Base-by-base conservation (phyloP, 1,284 basidiomycete species). In the Puccinia novopanici region DNA sequence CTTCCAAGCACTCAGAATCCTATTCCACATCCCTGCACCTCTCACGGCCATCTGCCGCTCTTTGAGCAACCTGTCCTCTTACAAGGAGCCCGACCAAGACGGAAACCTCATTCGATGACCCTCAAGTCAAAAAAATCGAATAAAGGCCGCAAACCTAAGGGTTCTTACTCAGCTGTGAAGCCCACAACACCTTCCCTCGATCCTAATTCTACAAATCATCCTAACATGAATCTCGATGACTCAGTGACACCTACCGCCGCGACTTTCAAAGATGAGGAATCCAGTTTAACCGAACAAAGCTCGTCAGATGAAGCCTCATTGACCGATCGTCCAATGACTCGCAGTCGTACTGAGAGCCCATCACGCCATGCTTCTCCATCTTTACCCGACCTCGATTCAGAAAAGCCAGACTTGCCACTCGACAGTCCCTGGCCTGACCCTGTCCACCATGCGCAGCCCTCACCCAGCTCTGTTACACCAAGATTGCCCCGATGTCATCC, bases 1-100 rank as follows among this genome's bases (percentile, higher is more conserved):
- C 34, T 30, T 22, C 24, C 45, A 24, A 63, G 34, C 4, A 42
- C 59, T 8, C 37, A 70, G 15, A 59, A 57, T 54, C 52, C 59
- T 55, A 19, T 34, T 9, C 78, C 42, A 52, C 78, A 80, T 67
- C 78, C 78, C 37, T 80, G 55, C 24, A 80, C 78, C 34, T 80
- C 78, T 63, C 78, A 80, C 67, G 78, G 78, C 15, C 78, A 72
- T 65, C 50, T 80, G 19, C 78, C 78, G 3, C 71, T 80, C 27
- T 80, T 80, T 57, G 78, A 80, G 48, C 78, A 80, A 57, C 78
- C 78, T 27, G 78, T 80, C n/a, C 42, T 80, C 22, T 48, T 80
- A 27, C 70, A 80, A 57, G 78, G 78, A n/a, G 78, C 70, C n/a
- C 55, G 78, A 42, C 78, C 78, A 9, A 55, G 78, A 27, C 68